These are phyloP conservation scores for Didymella segeticola DNA, from an alignment of 2,329 filamentous ascomycete species.

Conservation along the genomic window DNA sequence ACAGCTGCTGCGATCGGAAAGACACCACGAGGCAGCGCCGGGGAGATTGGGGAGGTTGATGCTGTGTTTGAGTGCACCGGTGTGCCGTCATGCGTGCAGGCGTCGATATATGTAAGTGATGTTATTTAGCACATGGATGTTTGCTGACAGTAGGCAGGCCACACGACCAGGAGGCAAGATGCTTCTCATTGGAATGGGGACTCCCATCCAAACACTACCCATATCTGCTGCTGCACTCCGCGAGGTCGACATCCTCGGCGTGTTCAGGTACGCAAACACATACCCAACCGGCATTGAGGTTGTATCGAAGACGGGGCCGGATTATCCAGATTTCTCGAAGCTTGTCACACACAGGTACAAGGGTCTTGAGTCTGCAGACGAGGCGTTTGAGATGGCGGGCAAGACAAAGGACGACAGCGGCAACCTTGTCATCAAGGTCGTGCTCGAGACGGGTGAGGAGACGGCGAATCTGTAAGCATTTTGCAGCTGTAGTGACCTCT, in stretches of 20 bases:
- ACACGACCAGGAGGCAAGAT: slow-evolving; percentile 74
- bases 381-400: slow-evolving; percentile 74
- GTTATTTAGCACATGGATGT: neutral
- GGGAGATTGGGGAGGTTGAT: slow-evolving; percentile 64
- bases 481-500: neutral
- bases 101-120: slow-evolving; percentile 68
- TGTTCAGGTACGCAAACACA: slow-evolving; percentile 79
- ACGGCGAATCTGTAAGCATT: slow-evolving; percentile 24
- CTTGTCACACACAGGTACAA: slow-evolving; percentile 77
- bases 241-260: slow-evolving; percentile 79
- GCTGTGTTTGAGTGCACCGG: slow-evolving; percentile 79
- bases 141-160: slow-evolving; percentile 47
- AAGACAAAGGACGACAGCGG: slow-evolving; percentile 72
- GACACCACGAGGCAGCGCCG: slow-evolving; percentile 41
- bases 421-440: slow-evolving; percentile 74
- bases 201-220: slow-evolving; percentile 75
- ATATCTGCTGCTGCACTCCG: slow-evolving; percentile 74
- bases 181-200: slow-evolving; percentile 82
- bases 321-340: slow-evolving; percentile 69
- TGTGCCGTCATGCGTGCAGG: slow-evolving; percentile 76
- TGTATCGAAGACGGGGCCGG: slow-evolving; percentile 55
- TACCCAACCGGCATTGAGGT: slow-evolving; percentile 74
- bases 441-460: slow-evolving; percentile 56
- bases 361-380: slow-evolving; percentile 66
- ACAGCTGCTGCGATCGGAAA: slow-evolving; percentile 53